phyloP scores from a whole-genome alignment of 2,329 filamentous ascomycete genomes.

The Lasiodiplodia theobromae region DNA sequence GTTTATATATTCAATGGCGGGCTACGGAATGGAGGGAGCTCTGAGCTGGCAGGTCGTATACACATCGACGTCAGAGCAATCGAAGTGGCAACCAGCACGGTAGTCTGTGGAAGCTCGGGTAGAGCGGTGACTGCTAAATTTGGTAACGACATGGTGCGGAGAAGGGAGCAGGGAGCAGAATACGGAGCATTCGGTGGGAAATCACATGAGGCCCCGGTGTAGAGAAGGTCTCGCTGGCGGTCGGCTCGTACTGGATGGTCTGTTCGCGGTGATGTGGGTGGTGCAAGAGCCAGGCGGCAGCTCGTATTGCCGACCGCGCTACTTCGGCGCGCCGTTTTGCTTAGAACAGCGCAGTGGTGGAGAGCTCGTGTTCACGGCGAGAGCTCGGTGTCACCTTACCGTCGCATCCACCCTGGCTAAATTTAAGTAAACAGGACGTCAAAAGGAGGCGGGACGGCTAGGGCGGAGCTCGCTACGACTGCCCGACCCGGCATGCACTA shows the following conservation, averaged over 20 bases:
- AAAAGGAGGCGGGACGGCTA: constrained; percentile 21
- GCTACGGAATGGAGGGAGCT: background rate
- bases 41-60: constrained; percentile 6
- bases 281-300: constrained; percentile 6
- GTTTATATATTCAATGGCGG: constrained; percentile 15
- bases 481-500: background rate
- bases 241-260: constrained; percentile 10
- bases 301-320: constrained; percentile 17
- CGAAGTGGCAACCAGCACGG: background rate
- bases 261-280: constrained; percentile 11
- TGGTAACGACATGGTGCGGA: constrained; percentile 15
- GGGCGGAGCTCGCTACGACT: constrained; percentile 5
- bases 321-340: constrained; percentile 19
- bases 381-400: constrained; percentile 17
- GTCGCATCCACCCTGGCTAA: constrained; percentile 22
- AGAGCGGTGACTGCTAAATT: constrained; percentile 3
- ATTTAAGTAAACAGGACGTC: constrained; percentile 16
- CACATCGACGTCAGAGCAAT: constrained; percentile 1
- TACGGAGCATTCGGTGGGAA: background rate
- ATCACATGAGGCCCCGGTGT: constrained; percentile 18
- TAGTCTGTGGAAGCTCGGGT: constrained; percentile 1
- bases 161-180: constrained; percentile 10
- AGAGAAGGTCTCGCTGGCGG: background rate
- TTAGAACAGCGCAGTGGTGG: constrained; percentile 7
- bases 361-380: constrained; percentile 22